Percentiles rank a stretch among this genome's conserved stretches.
Evolutionary conservation across 2,329 filamentous ascomycete genomes (phyloP).

Genomic region (Plenodomus biglobosus): DNA sequence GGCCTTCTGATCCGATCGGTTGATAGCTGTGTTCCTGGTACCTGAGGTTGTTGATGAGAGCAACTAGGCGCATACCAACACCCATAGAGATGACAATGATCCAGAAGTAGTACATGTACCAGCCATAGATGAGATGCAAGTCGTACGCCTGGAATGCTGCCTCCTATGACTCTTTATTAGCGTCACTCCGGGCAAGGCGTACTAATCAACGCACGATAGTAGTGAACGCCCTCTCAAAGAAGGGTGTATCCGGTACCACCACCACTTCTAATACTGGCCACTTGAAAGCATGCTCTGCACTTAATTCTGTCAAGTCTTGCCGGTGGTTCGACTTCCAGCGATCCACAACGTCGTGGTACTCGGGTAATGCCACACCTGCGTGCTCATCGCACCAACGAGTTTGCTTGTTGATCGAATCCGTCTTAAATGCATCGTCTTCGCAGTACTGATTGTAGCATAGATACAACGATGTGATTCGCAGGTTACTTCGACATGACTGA

Average conservation of each 20-base stretch:
- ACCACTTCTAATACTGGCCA: slow-evolving; percentile 19
- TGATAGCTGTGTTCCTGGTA: slow-evolving; percentile 9
- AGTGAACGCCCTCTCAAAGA: slow-evolving; percentile 31
- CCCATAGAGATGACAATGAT: slow-evolving; percentile 28
- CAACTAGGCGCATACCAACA: slow-evolving; percentile 21
- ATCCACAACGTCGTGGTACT: slow-evolving; percentile 28
- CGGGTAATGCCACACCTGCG: slow-evolving; percentile 26
- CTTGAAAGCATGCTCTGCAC: slow-evolving; percentile 22
- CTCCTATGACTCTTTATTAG: slow-evolving; percentile 14
- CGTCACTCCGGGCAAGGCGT: not conserved
- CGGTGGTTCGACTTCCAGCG: slow-evolving; percentile 23
- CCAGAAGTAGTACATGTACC: slow-evolving; percentile 41
- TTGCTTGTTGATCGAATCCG: slow-evolving; percentile 19
- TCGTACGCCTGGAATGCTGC: slow-evolving; percentile 30
- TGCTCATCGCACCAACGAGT: slow-evolving; percentile 26
- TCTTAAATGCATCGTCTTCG: slow-evolving; percentile 11
- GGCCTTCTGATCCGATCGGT: not conserved
- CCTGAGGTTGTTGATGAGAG: slow-evolving; percentile 14
- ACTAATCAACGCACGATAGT: slow-evolving; percentile 27
- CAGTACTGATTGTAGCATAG: slow-evolving; percentile 35
- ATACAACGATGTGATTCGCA: slow-evolving; percentile 32
- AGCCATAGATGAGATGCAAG: slow-evolving; percentile 36
- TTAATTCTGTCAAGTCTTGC: slow-evolving; percentile 16
- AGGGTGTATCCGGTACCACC: slow-evolving; percentile 23
- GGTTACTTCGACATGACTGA: slow-evolving; percentile 28